Percentiles rank a stretch among this genome's conserved stretches.
These are phyloP conservation scores for Breynia disticha DNA, from an alignment of 441 rosid species.

Conservation along the genomic window DNA sequence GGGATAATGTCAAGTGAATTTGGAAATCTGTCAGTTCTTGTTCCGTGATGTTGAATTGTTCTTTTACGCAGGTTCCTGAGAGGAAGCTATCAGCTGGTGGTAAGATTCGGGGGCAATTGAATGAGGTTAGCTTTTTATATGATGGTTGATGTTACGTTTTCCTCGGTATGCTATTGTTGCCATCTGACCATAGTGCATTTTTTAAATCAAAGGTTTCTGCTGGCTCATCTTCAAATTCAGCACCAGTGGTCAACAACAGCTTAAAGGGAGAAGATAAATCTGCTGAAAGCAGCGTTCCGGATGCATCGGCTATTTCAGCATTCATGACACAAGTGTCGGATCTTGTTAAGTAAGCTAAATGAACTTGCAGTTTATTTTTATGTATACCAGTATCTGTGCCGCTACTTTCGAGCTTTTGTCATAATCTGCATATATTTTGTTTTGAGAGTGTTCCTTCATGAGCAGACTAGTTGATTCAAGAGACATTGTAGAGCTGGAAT, in stretches of 20 bases:
- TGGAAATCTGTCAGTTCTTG: neutral
- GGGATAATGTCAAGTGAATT: neutral
- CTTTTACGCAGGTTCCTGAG: conserved; percentile 27
- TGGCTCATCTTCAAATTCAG: conserved; percentile 42
- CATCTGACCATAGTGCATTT: conserved; percentile 3
- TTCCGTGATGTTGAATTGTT: conserved; percentile 1
- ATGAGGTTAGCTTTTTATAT: conserved; percentile 37
- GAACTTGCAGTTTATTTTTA: neutral
- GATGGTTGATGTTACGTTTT: neutral
- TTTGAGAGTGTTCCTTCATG: conserved; percentile 15
- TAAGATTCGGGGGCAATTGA: conserved; percentile 41
- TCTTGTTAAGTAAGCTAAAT: conserved; percentile 65
- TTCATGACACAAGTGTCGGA: conserved; percentile 87
- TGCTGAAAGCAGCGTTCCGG: conserved; percentile 30
- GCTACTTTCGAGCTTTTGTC: neutral
- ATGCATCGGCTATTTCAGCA: conserved; percentile 40
- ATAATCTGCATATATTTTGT: neutral
- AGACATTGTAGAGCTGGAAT: conserved; percentile 73
- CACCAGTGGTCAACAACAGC: conserved; percentile 19
- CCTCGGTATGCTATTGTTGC: neutral
- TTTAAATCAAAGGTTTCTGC: conserved; percentile 32
- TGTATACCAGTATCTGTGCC: neutral
- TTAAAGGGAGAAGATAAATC: conserved; percentile 30
- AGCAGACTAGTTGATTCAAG: conserved; percentile 85
- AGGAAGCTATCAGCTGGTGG: conserved; percentile 30